These are phyloP conservation scores for Myxozyma vanderwaltii DNA, from an alignment of 805 yeast genomes.

Conservation along the genomic window DNA sequence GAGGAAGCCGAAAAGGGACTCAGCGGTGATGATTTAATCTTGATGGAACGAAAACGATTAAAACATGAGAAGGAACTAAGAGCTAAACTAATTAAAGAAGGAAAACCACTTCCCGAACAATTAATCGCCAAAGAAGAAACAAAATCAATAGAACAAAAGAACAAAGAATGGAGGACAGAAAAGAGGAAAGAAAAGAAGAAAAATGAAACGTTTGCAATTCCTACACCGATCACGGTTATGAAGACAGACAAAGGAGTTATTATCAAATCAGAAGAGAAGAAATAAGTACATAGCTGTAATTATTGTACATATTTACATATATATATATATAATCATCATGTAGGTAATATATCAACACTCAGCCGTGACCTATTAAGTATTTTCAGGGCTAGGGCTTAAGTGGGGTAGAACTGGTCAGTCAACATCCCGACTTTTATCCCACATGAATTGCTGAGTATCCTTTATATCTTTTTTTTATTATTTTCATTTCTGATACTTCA, in stretches of 20 bases:
- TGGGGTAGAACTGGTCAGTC: slow-evolving; percentile 4
- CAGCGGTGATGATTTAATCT: slow-evolving; percentile 57
- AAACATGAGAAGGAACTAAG: slow-evolving; percentile 5
- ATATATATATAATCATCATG: not conserved
- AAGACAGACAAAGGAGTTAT: not conserved
- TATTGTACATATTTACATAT: too few relatives aligned
- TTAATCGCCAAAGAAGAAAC: not conserved
- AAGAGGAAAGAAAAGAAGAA: not conserved
- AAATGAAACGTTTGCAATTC: not conserved
- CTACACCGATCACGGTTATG: not conserved
- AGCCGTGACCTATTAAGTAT: too few relatives aligned
- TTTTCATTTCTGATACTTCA: not conserved
- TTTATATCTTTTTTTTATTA: not conserved
- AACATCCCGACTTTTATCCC: slow-evolving; percentile 14
- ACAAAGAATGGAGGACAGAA: too few relatives aligned
- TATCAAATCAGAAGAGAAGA: not conserved
- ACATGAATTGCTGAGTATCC: not conserved
- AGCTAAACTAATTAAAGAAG: not conserved
- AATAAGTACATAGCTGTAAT: too few relatives aligned
- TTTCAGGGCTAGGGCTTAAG: not conserved
- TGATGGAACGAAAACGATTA: slow-evolving; percentile 12
- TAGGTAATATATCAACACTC: too few relatives aligned
- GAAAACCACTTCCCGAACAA: slow-evolving; percentile 2
- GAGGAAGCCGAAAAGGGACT: slow-evolving; percentile 74
- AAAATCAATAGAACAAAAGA: too few relatives aligned